Base-by-base conservation (phyloP, 2,329 filamentous ascomycete species). In the Colletotrichum tropicicola region DNA sequence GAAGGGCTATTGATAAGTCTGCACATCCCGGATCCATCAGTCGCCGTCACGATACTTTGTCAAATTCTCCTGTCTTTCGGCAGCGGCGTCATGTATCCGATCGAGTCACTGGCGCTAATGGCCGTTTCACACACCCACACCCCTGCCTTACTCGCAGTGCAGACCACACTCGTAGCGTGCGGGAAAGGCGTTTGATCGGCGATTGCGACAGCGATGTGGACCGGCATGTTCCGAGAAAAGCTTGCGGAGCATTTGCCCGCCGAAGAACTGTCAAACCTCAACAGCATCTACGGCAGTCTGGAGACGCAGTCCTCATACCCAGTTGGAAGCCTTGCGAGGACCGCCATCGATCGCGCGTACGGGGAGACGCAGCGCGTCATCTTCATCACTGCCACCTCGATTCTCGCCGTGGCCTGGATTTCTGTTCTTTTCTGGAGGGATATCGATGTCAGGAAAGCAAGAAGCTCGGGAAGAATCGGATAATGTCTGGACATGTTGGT, bases 321-420 rank as follows among this genome's bases (percentile, higher is more conserved):
- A 0, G 69, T 80, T 13, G 78, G 80, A 5, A 80, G 71, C 3
- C 70, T 75, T 0, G 77, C 74, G 17, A 73, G 84, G 7, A 64
- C 73, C 17, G 84, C 76, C 3, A 83, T 85, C 52, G 76, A 80
- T 35, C 39, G 39, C 25, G 52, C 52, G 13, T 56, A 56, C 25
- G 82, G 77, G 0, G 79, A 81, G 30, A 76, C 80, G 3, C 82
- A 86, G 73, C 75, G 73, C 6, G 68, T 74, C 35, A 78, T 79
- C 75, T 72, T 78, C 35, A 72, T 73, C 37, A 72, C 75, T 8
- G 77, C 76, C 17, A 71, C 71, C 21, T 73, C 71, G 2, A 67
- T 77, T 59, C 71, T 74, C 55, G 66, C 54, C 4, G 59, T 77
- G 45, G 55, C 68, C 17, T 71, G 74, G 23, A 58, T 73, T 21